These are phyloP conservation scores for Straminergon stramineum DNA, from an alignment of 225 moss, liverwort and hornwort genomes.

Conservation along the genomic window DNA sequence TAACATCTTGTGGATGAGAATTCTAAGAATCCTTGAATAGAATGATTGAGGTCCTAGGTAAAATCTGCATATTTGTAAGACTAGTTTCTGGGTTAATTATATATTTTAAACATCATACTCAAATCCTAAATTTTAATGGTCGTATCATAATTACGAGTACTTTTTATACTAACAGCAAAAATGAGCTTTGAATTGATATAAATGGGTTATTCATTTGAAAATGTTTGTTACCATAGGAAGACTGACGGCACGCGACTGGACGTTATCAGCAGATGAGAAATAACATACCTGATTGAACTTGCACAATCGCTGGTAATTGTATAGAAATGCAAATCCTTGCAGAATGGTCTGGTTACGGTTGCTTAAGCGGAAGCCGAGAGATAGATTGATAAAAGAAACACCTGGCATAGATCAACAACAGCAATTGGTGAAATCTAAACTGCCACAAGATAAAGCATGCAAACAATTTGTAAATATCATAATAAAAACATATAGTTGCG, in stretches of 20 bases:
- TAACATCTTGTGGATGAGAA: neutral
- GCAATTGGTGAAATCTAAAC: neutral
- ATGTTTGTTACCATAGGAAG: neutral
- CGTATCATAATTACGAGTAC: neutral
- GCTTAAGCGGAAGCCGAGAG: slow-evolving; percentile 85
- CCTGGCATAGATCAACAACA: slow-evolving; percentile 27
- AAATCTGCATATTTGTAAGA: neutral
- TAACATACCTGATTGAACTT: slow-evolving; percentile 50
- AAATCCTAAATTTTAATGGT: neutral
- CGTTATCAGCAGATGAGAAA: neutral
- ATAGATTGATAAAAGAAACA: slow-evolving; percentile 87
- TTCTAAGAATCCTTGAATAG: neutral
- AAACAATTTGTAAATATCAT: neutral
- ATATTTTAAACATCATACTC: neutral
- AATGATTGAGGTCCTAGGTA: neutral
- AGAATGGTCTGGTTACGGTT: slow-evolving; percentile 92
- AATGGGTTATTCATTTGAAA: neutral
- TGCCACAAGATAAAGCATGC: neutral
- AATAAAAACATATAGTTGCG: neutral
- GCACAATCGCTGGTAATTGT: slow-evolving; percentile 72
- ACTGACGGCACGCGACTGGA: neutral
- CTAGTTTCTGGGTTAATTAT: neutral
- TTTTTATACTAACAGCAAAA: neutral
- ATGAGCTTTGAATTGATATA: neutral
- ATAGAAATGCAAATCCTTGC: slow-evolving; percentile 91